Evolutionary conservation across 352 stramenopile genomes (phyloP).

Genomic region (Pythium myriotylum): DNA sequence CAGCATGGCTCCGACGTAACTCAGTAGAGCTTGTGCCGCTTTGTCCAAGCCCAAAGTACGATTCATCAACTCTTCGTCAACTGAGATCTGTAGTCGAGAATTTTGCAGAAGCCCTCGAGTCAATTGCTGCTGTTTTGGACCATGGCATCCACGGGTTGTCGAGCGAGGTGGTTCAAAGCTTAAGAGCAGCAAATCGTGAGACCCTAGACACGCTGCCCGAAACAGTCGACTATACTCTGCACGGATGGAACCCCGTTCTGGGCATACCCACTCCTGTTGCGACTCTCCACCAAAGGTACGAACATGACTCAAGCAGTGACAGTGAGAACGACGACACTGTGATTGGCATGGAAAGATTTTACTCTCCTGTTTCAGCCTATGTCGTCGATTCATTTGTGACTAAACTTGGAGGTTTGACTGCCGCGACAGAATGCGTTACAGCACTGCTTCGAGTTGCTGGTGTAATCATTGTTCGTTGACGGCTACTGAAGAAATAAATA

Average conservation of each 20-base stretch:
- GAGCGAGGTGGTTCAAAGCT: constrained; percentile 28
- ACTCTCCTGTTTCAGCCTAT: constrained; percentile 30
- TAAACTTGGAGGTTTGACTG: constrained; percentile 46
- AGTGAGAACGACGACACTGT: constrained; percentile 14
- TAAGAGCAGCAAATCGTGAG: constrained; percentile 33
- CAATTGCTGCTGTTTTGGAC: constrained; percentile 10
- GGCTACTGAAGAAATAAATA: background rate
- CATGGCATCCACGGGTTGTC: constrained; percentile 19
- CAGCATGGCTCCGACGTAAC: constrained; percentile 37
- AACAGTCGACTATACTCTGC: constrained; percentile 23
- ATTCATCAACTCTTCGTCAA: constrained; percentile 4
- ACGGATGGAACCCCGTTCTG: constrained; percentile 43
- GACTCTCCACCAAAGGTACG: background rate
- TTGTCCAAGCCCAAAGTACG: background rate
- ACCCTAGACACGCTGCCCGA: constrained; percentile 17
- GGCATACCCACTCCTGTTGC: constrained; percentile 27
- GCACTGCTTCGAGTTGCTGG: constrained; percentile 43
- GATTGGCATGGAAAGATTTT: no score
- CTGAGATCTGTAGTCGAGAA: constrained; percentile 11
- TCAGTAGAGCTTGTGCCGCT: constrained; percentile 4
- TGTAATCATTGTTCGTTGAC: constrained; percentile 27
- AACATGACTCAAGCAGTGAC: background rate
- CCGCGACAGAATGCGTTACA: constrained; percentile 47
- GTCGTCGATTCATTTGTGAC: constrained; percentile 47
- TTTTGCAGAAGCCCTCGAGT: constrained; percentile 24